These are phyloP conservation scores for Endoconidiophora laricicola DNA, from an alignment of 2,329 filamentous ascomycete species.

Conservation along the genomic window DNA sequence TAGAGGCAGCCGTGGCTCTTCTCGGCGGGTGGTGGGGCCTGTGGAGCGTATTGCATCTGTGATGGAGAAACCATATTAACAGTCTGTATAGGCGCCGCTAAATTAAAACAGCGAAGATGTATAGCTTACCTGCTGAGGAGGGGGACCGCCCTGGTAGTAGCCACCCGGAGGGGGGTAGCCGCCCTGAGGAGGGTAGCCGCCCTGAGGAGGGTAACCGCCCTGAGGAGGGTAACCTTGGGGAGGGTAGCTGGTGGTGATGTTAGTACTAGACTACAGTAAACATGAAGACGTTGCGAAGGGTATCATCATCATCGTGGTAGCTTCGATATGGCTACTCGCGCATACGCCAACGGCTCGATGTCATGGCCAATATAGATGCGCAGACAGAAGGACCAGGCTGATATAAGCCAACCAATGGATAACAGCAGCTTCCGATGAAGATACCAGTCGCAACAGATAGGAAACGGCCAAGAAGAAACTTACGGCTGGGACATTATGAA, in stretches of 20 bases:
- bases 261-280: background rate
- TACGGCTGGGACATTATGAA: constrained; percentile 7
- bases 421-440: too few relatives aligned
- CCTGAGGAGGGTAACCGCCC: constrained; percentile 16
- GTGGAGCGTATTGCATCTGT: constrained; percentile 22
- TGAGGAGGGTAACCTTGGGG: constrained; percentile 12
- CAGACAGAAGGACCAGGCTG: background rate
- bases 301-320: background rate
- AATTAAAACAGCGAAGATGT: background rate
- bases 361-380: background rate
- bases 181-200: constrained; percentile 14
- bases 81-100: background rate
- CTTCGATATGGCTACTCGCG: too few relatives aligned
- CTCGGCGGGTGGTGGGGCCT: constrained; percentile 19
- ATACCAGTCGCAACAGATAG: too few relatives aligned
- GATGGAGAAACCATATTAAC: background rate
- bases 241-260: constrained; percentile 13
- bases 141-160: constrained; percentile 18
- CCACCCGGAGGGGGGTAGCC: constrained; percentile 17
- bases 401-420: too few relatives aligned
- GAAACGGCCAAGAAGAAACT: background rate
- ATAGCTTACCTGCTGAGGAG: constrained; percentile 14
- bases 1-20: constrained; percentile 27
- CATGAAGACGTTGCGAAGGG: background rate
- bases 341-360: background rate